Evolutionary conservation across 495 filamentous ascomycete species (phyloP), one percentile per base, ranked within the genome.

Genomic region (Achaetomiella virescens): DNA sequence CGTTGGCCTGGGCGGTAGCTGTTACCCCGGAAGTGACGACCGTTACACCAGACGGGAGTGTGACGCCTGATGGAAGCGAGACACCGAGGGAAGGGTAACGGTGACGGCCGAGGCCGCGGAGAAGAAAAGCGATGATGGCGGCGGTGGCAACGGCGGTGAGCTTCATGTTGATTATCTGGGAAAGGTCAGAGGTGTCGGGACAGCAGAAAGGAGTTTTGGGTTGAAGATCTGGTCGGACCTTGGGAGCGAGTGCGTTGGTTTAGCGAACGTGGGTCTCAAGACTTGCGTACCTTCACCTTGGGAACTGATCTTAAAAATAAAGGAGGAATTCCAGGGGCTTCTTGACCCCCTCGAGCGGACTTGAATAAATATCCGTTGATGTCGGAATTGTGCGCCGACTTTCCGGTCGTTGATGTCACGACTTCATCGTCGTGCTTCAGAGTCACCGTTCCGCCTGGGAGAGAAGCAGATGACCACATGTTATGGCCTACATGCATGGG

Each of bases 21-120:
- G 24, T 33, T 11, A 29, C 57, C n/a, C 18, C 21, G 41, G 61
- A 57, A 8, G 56, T 43, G 25, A 66, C 65, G 37, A 67, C 60
- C 27, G 59, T 69, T 11, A 75, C 63, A 1, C 63, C 60, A 20
- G 67, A 66, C 29, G 59, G 69, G 3, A 62, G 62, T 35, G 59
- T 59, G 18, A 70, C 58, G 20, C 66, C 66, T 1, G 54, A 59
- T 24, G 66, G 66, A 46, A 65, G 54, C 18, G 65, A 48, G 51
- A 61, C 60, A 27, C 63, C 1, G 63, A 63, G 14, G 63, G 54
- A 3, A 67, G 54, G 8, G 62, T 60, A 59, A 68, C 59, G 54
- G 66, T 68, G 54, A 66, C 59, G 47, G 9, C 27, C 27, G 27
- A 31, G 27, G 4, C 43, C 29, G 41, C n/a, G n/a, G n/a, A n/a